A percentile compares a stretch with the other conserved stretches of the same genome.
Conservation (phyloP, 2,329 filamentous ascomycete species). For the Mariannaea elegans region DNA sequence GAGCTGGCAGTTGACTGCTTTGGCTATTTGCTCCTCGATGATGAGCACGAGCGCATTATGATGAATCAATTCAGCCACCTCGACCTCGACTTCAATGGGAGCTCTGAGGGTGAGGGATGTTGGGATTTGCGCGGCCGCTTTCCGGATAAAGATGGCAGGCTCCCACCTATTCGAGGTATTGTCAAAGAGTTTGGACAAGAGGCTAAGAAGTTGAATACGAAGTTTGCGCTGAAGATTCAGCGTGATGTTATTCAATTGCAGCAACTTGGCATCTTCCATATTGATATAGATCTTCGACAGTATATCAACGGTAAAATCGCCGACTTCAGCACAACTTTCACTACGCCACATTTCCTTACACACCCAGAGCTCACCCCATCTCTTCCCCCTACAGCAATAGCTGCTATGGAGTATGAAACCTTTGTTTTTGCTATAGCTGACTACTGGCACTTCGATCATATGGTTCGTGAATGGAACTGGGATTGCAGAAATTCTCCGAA, state of each 20-base stretch:
- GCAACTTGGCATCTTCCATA: background rate
- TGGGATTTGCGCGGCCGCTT: background rate
- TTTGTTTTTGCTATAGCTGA: background rate
- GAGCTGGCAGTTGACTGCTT: constrained; percentile 36
- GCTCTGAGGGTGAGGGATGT: background rate
- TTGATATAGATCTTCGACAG: constrained; percentile 18
- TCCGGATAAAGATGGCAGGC: constrained; percentile 19
- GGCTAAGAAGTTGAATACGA: background rate
- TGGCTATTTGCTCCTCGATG: constrained; percentile 40
- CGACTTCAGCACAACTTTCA: constrained; percentile 40
- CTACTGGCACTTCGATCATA: background rate
- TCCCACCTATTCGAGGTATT: constrained; percentile 33
- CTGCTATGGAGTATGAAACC: background rate
- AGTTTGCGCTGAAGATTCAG: background rate
- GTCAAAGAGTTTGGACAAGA: constrained; percentile 31
- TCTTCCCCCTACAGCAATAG: background rate
- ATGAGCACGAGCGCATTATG: constrained; percentile 26
- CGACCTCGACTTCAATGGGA: background rate
- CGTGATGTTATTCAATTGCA: background rate
- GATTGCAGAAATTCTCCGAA: background rate
- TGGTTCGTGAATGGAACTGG: background rate
- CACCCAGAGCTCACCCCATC: constrained; percentile 13
- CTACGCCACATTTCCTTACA: constrained; percentile 34
- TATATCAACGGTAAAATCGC: constrained; percentile 31
- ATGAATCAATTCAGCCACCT: constrained; percentile 13